Evolutionary conservation across 371 early-diverging fungal genomes (phyloP).

Genomic region (Rhizopus arrhizus): DNA sequence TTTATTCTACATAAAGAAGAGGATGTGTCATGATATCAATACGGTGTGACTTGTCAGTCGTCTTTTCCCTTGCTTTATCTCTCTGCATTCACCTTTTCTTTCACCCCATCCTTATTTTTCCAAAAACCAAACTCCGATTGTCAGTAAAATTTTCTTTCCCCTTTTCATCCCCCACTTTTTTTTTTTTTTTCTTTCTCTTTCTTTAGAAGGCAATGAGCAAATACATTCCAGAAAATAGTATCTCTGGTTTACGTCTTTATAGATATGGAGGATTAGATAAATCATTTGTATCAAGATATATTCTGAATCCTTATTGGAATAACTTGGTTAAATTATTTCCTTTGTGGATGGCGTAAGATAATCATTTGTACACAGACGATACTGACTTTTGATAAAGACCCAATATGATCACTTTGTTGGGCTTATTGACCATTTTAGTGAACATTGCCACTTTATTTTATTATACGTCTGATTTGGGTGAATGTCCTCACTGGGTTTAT

Average conservation of each 20-base stretch:
- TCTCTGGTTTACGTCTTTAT: slow-evolving; percentile 74
- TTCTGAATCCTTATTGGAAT: slow-evolving; percentile 91
- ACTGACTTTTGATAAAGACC: slow-evolving; percentile 65
- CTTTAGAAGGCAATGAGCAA: slow-evolving; percentile 19
- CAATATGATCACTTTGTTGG: slow-evolving; percentile 95
- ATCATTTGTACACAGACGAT: neutral
- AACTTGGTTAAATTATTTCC: slow-evolving; percentile 88
- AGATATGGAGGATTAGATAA: slow-evolving; percentile 86
- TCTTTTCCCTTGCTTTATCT: neutral
- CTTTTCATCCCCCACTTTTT: neutral
- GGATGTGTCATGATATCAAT: neutral
- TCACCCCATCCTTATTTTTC: neutral
- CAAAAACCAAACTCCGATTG: no score
- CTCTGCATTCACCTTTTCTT: neutral
- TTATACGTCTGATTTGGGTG: slow-evolving; percentile 78
- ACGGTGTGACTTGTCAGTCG: neutral
- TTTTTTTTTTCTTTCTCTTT: neutral
- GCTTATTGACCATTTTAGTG: slow-evolving; percentile 80
- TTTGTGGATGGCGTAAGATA: slow-evolving; percentile 83
- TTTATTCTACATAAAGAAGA: neutral
- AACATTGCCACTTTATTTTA: slow-evolving; percentile 74
- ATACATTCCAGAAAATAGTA: slow-evolving; percentile 41
- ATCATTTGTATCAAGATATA: slow-evolving; percentile 86
- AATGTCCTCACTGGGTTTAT: slow-evolving; percentile 89
- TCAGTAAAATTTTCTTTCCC: no score